These are phyloP conservation scores for Pleurotus cornucopiae DNA, from an alignment of 768 basidiomycete genomes.

Conservation along the genomic window DNA sequence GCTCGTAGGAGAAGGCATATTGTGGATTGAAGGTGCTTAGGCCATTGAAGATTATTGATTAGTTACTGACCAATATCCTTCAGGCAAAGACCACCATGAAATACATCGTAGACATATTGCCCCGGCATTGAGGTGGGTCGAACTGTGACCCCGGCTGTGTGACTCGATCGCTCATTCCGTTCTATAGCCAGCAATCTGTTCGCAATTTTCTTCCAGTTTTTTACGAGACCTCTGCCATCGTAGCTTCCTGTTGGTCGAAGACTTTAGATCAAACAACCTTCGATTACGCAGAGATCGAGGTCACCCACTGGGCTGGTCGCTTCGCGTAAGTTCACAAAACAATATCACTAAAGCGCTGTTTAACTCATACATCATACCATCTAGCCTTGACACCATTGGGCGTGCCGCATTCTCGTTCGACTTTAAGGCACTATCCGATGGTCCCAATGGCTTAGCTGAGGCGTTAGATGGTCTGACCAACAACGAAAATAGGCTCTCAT, in stretches of 20 bases:
- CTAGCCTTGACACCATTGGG: slow-evolving; percentile 54
- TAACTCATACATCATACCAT: slow-evolving; percentile 6
- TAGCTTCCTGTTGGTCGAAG: slow-evolving; percentile 47
- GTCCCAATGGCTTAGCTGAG: slow-evolving; percentile 43
- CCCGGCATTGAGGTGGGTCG: slow-evolving; percentile 49
- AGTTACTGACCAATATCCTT: neutral
- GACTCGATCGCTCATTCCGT: too few species aligned
- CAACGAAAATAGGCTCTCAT: slow-evolving; percentile 49
- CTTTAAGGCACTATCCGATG: slow-evolving; percentile 51
- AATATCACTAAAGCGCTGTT: neutral
- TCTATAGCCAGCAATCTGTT: slow-evolving; percentile 44
- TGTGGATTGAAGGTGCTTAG: slow-evolving; percentile 57
- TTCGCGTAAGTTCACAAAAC: slow-evolving; percentile 42
- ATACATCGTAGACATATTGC: slow-evolving; percentile 47
- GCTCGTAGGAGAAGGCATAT: slow-evolving; percentile 58
- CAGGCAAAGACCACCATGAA: slow-evolving; percentile 56
- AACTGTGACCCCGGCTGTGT: too few species aligned
- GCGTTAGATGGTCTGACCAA: slow-evolving; percentile 59
- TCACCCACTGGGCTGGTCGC: slow-evolving; percentile 56
- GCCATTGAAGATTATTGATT: neutral
- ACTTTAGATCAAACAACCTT: slow-evolving; percentile 35
- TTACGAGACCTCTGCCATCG: slow-evolving; percentile 49
- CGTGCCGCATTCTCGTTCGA: slow-evolving; percentile 63
- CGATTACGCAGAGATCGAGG: slow-evolving; percentile 44
- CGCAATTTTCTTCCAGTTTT: slow-evolving; percentile 48